A percentile compares a stretch with the other conserved stretches of the same genome.
These are phyloP conservation scores for Xylaria nigripes DNA, from an alignment of 495 filamentous ascomycete species.

Conservation along the genomic window DNA sequence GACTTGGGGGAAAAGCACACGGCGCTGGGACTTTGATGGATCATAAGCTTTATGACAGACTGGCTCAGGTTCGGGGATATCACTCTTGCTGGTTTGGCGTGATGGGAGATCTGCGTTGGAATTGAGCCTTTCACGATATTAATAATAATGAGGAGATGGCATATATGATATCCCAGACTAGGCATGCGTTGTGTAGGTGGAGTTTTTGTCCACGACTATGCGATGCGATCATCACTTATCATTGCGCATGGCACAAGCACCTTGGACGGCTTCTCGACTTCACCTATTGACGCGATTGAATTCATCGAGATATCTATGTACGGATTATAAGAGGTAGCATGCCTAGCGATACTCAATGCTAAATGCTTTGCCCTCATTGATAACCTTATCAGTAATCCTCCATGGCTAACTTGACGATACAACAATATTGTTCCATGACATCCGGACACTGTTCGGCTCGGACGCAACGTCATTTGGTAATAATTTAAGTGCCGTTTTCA, in stretches of 20 bases:
- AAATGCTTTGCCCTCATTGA: background rate
- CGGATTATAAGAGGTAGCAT: background rate
- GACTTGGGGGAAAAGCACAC: background rate
- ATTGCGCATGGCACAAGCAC: background rate
- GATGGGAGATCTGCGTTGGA: background rate
- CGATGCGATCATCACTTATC: background rate
- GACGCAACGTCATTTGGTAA: background rate
- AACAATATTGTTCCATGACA: background rate
- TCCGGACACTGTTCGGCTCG: no score
- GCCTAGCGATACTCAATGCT: no score
- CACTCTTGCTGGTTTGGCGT: constrained; percentile 2
- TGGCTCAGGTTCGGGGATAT: background rate
- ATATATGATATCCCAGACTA: constrained; percentile 14
- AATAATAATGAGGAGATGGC: constrained; percentile 19
- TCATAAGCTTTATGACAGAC: constrained; percentile 7
- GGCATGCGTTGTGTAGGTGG: background rate
- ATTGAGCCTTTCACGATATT: constrained; percentile 12
- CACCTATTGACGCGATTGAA: background rate
- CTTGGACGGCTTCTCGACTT: background rate
- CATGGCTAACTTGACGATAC: no score
- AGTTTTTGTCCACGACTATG: background rate
- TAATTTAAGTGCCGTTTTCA: no score
- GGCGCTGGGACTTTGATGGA: constrained; percentile 2
- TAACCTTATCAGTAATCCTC: no score
- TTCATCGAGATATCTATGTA: background rate